phyloP scores from a whole-genome alignment of 139 green algal genomes.

The Micractinium conductrix region DNA sequence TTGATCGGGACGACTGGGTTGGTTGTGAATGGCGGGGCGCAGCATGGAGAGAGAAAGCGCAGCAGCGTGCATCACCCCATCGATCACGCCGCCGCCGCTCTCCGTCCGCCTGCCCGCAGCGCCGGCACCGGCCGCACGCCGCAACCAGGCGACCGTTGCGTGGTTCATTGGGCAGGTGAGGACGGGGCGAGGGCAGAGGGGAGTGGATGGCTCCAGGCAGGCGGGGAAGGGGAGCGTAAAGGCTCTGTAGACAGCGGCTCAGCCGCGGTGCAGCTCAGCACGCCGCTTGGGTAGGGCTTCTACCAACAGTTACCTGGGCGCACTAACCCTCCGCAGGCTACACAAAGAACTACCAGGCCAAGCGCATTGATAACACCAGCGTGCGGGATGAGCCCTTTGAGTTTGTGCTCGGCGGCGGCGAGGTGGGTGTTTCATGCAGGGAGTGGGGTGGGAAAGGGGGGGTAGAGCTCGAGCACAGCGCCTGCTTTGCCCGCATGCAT shows the following conservation, averaged over 20 bases:
- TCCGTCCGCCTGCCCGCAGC: constrained; percentile 51
- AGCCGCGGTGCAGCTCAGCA: background rate
- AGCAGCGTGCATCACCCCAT: background rate
- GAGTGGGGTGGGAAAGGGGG: background rate
- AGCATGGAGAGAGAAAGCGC: background rate
- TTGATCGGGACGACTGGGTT: background rate
- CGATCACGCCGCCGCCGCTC: constrained; percentile 34
- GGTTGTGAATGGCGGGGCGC: background rate
- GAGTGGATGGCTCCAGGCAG: background rate
- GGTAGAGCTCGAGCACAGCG: too few species aligned
- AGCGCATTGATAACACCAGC: constrained; percentile 82
- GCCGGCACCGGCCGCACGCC: constrained; percentile 25
- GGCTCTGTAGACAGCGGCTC: background rate
- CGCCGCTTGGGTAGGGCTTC: too few species aligned
- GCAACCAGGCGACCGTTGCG: constrained; percentile 40
- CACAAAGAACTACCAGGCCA: constrained; percentile 66
- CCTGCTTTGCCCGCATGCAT: too few species aligned
- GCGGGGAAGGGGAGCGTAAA: background rate
- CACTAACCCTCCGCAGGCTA: constrained; percentile 41
- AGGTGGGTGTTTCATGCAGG: constrained; percentile 45
- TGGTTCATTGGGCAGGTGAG: constrained; percentile 67
- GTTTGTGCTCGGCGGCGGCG: constrained; percentile 62
- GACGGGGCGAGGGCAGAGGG: background rate
- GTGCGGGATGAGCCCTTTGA: constrained; percentile 76
- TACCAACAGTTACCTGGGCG: too few species aligned